These are phyloP conservation scores for Kwoniella newhampshirensis DNA, from an alignment of 768 basidiomycete species.

Conservation along the genomic window DNA sequence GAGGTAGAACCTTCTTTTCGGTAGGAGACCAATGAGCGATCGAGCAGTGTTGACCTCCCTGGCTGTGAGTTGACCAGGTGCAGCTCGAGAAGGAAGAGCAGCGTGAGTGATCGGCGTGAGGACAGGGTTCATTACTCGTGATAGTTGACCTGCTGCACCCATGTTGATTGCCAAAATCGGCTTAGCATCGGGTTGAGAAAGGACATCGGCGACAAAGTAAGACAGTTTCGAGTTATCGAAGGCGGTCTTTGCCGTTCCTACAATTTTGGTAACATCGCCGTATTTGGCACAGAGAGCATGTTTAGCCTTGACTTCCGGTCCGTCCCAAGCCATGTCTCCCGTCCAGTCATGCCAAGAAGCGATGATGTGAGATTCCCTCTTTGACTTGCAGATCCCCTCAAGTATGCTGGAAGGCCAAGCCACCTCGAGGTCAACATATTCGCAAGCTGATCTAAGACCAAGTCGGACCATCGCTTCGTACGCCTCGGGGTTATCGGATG, in stretches of 20 bases:
- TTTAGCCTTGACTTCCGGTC: constrained; percentile 65
- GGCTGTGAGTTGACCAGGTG: constrained; percentile 90
- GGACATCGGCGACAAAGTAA: constrained; percentile 64
- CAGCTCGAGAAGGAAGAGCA: constrained; percentile 76
- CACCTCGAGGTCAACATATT: constrained; percentile 91
- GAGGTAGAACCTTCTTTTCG: constrained; percentile 73
- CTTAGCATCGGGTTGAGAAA: constrained; percentile 60
- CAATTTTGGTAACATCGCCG: constrained; percentile 90
- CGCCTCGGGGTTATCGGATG: constrained; percentile 69
- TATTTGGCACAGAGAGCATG: constrained; percentile 65
- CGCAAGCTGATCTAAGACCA: constrained; percentile 77
- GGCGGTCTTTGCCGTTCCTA: constrained; percentile 73
- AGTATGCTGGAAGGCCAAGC: constrained; percentile 67
- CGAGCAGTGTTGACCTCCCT: constrained; percentile 79
- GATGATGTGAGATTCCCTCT: constrained; percentile 75
- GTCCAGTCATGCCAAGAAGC: constrained; percentile 96
- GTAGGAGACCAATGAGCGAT: constrained; percentile 74
- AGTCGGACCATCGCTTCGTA: constrained; percentile 73
- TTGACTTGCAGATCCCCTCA: constrained; percentile 62
- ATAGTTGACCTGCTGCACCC: constrained; percentile 80
- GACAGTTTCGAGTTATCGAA: constrained; percentile 78
- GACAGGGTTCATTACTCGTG: constrained; percentile 77
- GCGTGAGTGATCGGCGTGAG: constrained; percentile 91
- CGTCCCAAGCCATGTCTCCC: constrained; percentile 78
- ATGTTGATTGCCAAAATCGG: constrained; percentile 95